Base-by-base conservation (phyloP, 192 early-diverging fungal species). In the Coemansia sp. region DNA sequence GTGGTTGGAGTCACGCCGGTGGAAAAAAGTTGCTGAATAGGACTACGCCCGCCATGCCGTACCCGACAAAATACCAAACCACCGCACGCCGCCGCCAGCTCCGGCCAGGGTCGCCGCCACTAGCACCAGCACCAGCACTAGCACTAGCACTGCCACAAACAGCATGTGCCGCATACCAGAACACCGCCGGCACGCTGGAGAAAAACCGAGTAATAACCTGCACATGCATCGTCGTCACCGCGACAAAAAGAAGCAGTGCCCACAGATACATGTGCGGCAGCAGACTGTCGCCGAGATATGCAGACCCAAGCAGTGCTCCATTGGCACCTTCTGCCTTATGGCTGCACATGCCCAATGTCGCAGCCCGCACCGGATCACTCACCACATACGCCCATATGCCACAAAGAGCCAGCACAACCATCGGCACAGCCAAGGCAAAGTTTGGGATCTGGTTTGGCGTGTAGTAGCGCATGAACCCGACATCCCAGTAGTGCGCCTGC, bases 141-240 rank as follows among this genome's bases (percentile, higher is more conserved):
- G n/a, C n/a, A n/a, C n/a, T n/a, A n/a, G n/a, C n/a, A n/a, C n/a
- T n/a, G 48, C 48, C 48, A 49, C 48, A 49, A 23, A 63, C 56
- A 81, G 80, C 76, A 65, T 91, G 83, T 4, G 85, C 91, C 3
- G 89, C 85, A 71, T 85, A 93, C 94, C 94, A 95, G 65, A 93
- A 94, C 32, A 95, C 78, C 5, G 77, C 76, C 1, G 95, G 95
- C 57, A 91, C 57, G 19, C 86, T 89, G 0, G 94, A 92, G 63
- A 95, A 94, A 43, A 95, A 92, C 4, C 95, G 85, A 13, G 89
- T 91, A 44, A 95, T 91, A 5, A 97, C 86, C 82, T 97, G 95
- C n/a, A 97, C 86, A 64, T 97, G 94, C 90, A 94, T 95, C 47
- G 84, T 88, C 1, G 88, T 89, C 10, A 84, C 63, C n/a, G 80